Evolutionary conservation across 495 filamentous ascomycete species (phyloP).

Genomic region (Xylaria bambusicola): DNA sequence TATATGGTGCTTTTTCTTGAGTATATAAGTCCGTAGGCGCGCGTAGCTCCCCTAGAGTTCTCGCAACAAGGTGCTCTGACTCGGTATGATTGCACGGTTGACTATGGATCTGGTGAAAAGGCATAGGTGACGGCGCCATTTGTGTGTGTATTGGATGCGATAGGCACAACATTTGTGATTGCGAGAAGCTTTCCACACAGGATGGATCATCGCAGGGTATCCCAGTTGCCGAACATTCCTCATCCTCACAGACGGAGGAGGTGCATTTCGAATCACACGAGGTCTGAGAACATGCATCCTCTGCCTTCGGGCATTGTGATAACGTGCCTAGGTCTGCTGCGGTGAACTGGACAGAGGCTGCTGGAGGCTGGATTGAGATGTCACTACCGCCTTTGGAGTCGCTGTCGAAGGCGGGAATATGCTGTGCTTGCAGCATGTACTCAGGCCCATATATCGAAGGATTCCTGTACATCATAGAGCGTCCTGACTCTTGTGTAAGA

Average conservation of each 20-base stretch:
- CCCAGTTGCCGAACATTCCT: constrained; percentile 27
- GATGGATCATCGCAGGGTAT: constrained; percentile 28
- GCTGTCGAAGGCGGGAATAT: background rate
- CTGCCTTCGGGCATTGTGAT: constrained; percentile 15
- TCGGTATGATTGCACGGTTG: constrained; percentile 32
- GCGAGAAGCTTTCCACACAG: constrained; percentile 21
- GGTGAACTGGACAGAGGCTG: constrained; percentile 22
- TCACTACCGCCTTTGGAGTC: constrained; percentile 11
- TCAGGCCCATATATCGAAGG: background rate
- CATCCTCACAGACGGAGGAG: constrained; percentile 23
- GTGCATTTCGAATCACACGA: constrained; percentile 24
- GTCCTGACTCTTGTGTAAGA: background rate
- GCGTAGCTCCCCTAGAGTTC: constrained; percentile 27
- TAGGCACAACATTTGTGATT: background rate
- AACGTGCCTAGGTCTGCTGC: constrained; percentile 18
- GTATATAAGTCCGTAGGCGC: constrained; percentile 16
- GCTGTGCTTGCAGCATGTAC: background rate
- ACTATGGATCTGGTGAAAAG: constrained; percentile 12
- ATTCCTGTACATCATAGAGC: background rate
- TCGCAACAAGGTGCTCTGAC: constrained; percentile 32
- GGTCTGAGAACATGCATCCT: constrained; percentile 29
- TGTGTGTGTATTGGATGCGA: background rate
- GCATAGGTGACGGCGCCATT: background rate
- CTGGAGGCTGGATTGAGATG: constrained; percentile 18
- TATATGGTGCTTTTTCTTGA: constrained; percentile 18